Evolutionary conservation across 1,139 yeast genomes (phyloP).

Genomic region (Blastobotrys buckinghamii): DNA sequence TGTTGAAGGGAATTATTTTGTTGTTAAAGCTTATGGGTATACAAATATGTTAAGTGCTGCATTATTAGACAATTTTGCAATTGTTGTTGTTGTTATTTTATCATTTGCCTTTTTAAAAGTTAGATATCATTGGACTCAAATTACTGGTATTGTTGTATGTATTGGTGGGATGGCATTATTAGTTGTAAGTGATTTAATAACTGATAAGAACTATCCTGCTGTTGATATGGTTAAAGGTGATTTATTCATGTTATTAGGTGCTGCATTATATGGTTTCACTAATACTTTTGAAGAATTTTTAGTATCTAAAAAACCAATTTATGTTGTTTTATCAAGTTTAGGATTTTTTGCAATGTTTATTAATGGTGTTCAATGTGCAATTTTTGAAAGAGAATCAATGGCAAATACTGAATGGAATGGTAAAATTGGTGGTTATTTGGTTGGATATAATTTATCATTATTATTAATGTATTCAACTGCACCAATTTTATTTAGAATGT

Average conservation of each 20-base stretch:
- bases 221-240: slow-evolving; percentile 39
- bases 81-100: slow-evolving; percentile 39
- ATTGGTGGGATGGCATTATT: slow-evolving; percentile 41
- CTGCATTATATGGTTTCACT: slow-evolving; percentile 41
- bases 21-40: slow-evolving; percentile 40
- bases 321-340: slow-evolving; percentile 39
- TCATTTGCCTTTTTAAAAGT: slow-evolving; percentile 39
- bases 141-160: slow-evolving; percentile 37
- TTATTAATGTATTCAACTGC: slow-evolving; percentile 37
- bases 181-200: slow-evolving; percentile 36
- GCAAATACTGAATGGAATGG: slow-evolving; percentile 36
- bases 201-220: slow-evolving; percentile 37
- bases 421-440: slow-evolving; percentile 38
- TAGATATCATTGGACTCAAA: slow-evolving; percentile 42
- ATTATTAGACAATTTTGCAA: slow-evolving; percentile 40
- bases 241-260: slow-evolving; percentile 39
- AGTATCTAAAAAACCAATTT: slow-evolving; percentile 40
- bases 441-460: slow-evolving; percentile 39
- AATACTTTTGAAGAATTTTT: slow-evolving; percentile 40
- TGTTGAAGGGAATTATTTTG: slow-evolving; percentile 42
- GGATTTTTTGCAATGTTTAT: slow-evolving; percentile 39
- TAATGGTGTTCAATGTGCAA: slow-evolving; percentile 40
- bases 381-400: slow-evolving; percentile 37
- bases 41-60: slow-evolving; percentile 41
- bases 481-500: slow-evolving; percentile 40